These are phyloP conservation scores for Hibiscus tridactylites DNA, from an alignment of 345 rosid genomes.

Conservation along the genomic window DNA sequence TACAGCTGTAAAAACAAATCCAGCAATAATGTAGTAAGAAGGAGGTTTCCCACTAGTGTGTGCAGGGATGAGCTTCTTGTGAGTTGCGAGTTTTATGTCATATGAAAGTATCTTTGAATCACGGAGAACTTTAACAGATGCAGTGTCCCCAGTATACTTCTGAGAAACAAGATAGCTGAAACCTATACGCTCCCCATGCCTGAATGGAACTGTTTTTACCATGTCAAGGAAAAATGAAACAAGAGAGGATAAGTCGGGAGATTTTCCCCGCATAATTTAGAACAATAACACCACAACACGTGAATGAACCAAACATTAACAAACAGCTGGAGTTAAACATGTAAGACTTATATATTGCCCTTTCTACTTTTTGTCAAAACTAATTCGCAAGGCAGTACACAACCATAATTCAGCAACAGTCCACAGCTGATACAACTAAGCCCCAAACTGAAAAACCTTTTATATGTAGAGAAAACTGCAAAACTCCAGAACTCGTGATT, in stretches of 20 bases:
- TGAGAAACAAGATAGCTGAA: slow-evolving; percentile 93
- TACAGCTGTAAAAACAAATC: slow-evolving; percentile 78
- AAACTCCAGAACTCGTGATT: not conserved
- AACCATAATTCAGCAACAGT: not conserved
- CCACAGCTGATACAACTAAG: not conserved
- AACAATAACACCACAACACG: not conserved
- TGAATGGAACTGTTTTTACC: slow-evolving; percentile 62
- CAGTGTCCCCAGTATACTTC: slow-evolving; percentile 84
- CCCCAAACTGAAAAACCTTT: not conserved
- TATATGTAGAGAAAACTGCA: not conserved
- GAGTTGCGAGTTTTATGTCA: slow-evolving; percentile 77
- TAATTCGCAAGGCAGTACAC: not conserved
- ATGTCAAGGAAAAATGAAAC: not conserved
- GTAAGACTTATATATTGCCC: not conserved
- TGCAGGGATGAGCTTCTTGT: slow-evolving; percentile 79
- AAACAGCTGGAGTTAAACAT: not conserved
- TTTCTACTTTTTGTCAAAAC: not conserved
- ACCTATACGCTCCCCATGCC: slow-evolving; percentile 90
- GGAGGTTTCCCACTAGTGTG: slow-evolving; percentile 75
- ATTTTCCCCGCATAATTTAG: not conserved
- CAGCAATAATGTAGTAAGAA: slow-evolving; percentile 83
- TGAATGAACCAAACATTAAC: not conserved
- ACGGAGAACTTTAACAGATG: slow-evolving; percentile 70
- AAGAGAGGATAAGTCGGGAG: slow-evolving; percentile 2
- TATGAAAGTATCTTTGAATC: slow-evolving; percentile 51